Conservation (phyloP, 257 asterid genomes). For the Sherardia arvensis region DNA sequence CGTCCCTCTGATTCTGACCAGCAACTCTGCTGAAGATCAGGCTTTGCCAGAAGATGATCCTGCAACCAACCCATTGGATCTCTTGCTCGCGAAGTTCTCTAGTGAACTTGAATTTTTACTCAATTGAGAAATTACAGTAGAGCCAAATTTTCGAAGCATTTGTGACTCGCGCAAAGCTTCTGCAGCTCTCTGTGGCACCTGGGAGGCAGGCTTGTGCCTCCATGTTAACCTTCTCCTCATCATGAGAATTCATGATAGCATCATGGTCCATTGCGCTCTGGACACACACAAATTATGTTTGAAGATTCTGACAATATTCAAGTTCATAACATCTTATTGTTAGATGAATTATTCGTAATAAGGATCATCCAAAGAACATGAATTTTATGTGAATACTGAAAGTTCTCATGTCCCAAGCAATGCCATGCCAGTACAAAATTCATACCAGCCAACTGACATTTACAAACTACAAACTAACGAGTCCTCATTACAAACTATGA, state of each 20-base stretch:
- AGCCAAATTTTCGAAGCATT: constrained; percentile 82
- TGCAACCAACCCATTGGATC: constrained; percentile 38
- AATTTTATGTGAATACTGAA: too few relatives aligned
- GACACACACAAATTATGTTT: constrained; percentile 10
- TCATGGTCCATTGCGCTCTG: constrained; percentile 96
- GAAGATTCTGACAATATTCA: background rate
- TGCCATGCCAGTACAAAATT: too few relatives aligned
- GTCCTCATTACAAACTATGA: too few relatives aligned
- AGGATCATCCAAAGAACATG: too few relatives aligned
- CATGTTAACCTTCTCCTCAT: constrained; percentile 63
- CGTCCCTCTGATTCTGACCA: constrained; percentile 62
- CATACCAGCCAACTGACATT: too few relatives aligned
- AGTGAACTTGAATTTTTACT: constrained; percentile 32
- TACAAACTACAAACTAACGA: too few relatives aligned
- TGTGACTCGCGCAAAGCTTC: constrained; percentile 90
- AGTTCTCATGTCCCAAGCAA: too few relatives aligned
- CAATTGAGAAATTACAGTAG: constrained; percentile 48
- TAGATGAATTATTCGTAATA: too few relatives aligned
- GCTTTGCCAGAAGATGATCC: constrained; percentile 82
- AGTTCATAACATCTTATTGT: background rate
- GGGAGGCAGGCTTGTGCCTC: constrained; percentile 84
- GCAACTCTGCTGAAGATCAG: constrained; percentile 66
- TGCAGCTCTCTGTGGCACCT: constrained; percentile 90
- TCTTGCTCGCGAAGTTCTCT: constrained; percentile 22
- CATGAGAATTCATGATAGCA: too few relatives aligned